Evolutionary conservation across 768 basidiomycete genomes (phyloP), one percentile per base, ranked within the genome.

Genomic region (Serendipita sp.): DNA sequence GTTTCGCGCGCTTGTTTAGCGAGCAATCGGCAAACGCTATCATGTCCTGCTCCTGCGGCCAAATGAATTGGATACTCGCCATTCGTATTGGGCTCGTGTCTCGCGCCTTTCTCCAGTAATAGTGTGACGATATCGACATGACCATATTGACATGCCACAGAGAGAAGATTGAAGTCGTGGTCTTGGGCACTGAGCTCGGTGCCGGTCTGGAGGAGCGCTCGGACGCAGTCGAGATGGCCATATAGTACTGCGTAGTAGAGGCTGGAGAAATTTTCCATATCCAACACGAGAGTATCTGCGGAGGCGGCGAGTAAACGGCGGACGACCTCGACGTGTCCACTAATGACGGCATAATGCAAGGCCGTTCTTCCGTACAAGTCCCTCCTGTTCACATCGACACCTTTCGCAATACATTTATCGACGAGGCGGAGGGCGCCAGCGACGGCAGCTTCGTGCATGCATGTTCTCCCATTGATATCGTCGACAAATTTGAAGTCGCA

Each of bases 51-150:
- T 63, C 89, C 82, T 5, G 94, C 93, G 24, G 96, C 95, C 24
- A 98, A 81, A 74, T 99, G 96, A 68, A 95, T 89, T 0, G 96
- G 93, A 70, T 89, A 97, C 71, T 96, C 88, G n/a, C 96, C 96
- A 65, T 92, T 96, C 62, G 83, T 90, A 69, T 97, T 96, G 1
- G 94, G 82, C 17, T 88, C 66, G 65, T 87, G 86, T 53, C 79
- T 78, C 3, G 90, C 91, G 14, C 89, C 90, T 61, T 84, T 79
- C 66, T 83, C 74, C 14, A 98, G 77, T 2, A 99, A 76, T 5
- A 97, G 73, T 1, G 82, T 72, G 4, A 87, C 90, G 38, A 96
- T 86, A 41, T 89, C 83, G 28, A 87, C 78, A 71, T 95, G 88
- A 1, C 96, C 96, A 48, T 84, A 81, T 69, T 92, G 89, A 67